These are phyloP conservation scores for Scutellaria galericulata DNA, from an alignment of 257 asterid species.

Conservation along the genomic window DNA sequence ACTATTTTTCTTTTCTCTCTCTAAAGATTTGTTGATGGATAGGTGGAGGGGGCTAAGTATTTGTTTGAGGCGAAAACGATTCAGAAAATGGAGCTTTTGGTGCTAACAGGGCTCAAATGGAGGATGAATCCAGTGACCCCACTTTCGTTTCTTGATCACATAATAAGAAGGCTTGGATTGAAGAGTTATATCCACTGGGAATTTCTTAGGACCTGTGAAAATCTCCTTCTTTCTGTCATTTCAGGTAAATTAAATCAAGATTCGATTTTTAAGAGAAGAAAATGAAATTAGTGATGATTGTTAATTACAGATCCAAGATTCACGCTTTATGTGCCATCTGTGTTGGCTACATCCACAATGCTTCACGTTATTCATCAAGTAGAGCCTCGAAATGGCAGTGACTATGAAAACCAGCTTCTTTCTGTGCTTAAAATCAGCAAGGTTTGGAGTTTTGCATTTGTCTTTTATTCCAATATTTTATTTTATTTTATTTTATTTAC, in stretches of 20 bases:
- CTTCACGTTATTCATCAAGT: slow-evolving; percentile 74
- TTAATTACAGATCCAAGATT: slow-evolving; percentile 68
- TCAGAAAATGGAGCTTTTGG: slow-evolving; percentile 88
- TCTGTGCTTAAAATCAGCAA: slow-evolving; percentile 64
- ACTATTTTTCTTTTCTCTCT: background rate
- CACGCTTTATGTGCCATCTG: slow-evolving; percentile 66
- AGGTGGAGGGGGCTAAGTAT: slow-evolving; percentile 69
- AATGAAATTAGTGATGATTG: background rate
- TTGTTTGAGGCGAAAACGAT: slow-evolving; percentile 81
- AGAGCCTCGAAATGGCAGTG: slow-evolving; percentile 56
- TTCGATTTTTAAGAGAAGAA: background rate
- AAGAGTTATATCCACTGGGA: slow-evolving; percentile 60
- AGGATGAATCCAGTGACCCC: slow-evolving; percentile 97
- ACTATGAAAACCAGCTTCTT: slow-evolving; percentile 75
- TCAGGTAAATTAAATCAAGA: slow-evolving; percentile 57
- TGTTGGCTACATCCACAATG: slow-evolving; percentile 84
- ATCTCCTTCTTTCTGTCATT: slow-evolving; percentile 62
- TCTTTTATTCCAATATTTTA: background rate
- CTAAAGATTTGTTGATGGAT: background rate
- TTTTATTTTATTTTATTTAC: background rate
- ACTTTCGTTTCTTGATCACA: slow-evolving; percentile 79
- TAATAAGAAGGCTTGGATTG: slow-evolving; percentile 71
- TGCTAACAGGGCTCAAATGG: slow-evolving; percentile 79
- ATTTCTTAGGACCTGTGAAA: slow-evolving; percentile 65
- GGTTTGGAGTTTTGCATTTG: slow-evolving; percentile 42